These are phyloP conservation scores for Kodamaea restingae DNA, from an alignment of 805 yeast genomes.

Conservation along the genomic window DNA sequence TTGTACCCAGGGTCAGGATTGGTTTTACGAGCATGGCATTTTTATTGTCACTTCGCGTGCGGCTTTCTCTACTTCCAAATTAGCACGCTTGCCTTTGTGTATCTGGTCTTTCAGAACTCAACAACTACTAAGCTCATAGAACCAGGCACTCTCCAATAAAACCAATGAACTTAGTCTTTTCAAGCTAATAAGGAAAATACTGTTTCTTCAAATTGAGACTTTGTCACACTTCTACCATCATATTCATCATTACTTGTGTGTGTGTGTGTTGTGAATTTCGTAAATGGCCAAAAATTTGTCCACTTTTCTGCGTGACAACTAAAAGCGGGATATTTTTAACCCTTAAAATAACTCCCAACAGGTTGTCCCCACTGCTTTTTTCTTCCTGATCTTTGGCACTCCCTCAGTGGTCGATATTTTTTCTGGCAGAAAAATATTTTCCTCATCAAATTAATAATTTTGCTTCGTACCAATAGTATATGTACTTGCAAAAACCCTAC, in stretches of 20 bases:
- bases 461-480: constrained; percentile 1
- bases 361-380: neutral
- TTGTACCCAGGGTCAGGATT: too few relatives aligned
- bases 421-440: constrained; percentile 1
- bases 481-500: neutral
- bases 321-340: neutral
- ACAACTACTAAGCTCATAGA: too few relatives aligned
- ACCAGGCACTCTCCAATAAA: too few relatives aligned
- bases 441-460: constrained; percentile 3
- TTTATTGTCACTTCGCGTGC: too few relatives aligned
- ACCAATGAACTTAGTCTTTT: too few relatives aligned
- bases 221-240: too few relatives aligned
- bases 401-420: constrained; percentile 1
- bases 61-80: too few relatives aligned
- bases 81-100: too few relatives aligned
- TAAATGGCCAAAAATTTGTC: neutral
- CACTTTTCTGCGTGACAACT: constrained; percentile 2
- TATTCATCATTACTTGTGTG: neutral
- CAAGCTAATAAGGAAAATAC: too few relatives aligned
- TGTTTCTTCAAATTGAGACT: too few relatives aligned
- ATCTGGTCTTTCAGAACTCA: too few relatives aligned
- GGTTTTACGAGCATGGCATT: too few relatives aligned
- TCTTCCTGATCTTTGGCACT: constrained; percentile 2
- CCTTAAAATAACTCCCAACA: constrained; percentile 1
- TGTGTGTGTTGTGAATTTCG: neutral